Evolutionary conservation across 2,329 filamentous ascomycete species (phyloP).

Genomic region (Dothiorella sarmentorum): DNA sequence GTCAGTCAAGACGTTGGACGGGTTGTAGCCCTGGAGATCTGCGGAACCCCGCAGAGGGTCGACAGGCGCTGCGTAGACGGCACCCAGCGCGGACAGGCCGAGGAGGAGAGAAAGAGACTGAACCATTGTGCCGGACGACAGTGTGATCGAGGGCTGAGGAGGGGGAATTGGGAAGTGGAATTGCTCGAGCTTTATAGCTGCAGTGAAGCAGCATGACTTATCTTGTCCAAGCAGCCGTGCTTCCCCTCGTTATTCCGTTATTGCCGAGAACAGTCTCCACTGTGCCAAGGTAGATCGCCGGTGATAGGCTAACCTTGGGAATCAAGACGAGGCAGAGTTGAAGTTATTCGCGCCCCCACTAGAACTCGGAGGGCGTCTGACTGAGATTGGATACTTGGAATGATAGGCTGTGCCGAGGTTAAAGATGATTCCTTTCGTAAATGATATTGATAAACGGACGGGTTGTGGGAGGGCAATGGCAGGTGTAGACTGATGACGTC

Average conservation of each 20-base stretch:
- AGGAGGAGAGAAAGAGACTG: neutral
- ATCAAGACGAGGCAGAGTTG: neutral
- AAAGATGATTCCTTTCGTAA: slow-evolving; percentile 1
- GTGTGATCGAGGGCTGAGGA: neutral
- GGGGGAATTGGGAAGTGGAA: neutral
- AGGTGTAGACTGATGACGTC: neutral
- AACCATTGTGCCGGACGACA: neutral
- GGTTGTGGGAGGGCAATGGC: neutral
- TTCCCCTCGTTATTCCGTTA: slow-evolving; percentile 10
- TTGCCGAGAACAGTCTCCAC: slow-evolving; percentile 4
- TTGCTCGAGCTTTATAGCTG: neutral
- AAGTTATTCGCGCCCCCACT: neutral
- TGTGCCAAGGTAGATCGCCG: slow-evolving; percentile 5
- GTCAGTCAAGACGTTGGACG: slow-evolving; percentile 16
- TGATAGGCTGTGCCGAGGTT: slow-evolving; percentile 6
- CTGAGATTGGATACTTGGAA: neutral
- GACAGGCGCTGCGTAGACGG: neutral
- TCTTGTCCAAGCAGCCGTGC: neutral
- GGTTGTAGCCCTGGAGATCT: slow-evolving; percentile 20
- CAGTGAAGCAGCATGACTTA: neutral
- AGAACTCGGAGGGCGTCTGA: neutral
- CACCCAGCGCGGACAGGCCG: neutral
- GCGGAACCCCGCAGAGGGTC: slow-evolving; percentile 18
- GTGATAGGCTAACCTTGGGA: neutral
- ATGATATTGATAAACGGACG: neutral